A percentile compares a stretch with the other conserved stretches of the same genome.
Evolutionary conservation across 805 yeast genomes (phyloP).

Genomic region (Cyberlindnera euphorbiae): DNA sequence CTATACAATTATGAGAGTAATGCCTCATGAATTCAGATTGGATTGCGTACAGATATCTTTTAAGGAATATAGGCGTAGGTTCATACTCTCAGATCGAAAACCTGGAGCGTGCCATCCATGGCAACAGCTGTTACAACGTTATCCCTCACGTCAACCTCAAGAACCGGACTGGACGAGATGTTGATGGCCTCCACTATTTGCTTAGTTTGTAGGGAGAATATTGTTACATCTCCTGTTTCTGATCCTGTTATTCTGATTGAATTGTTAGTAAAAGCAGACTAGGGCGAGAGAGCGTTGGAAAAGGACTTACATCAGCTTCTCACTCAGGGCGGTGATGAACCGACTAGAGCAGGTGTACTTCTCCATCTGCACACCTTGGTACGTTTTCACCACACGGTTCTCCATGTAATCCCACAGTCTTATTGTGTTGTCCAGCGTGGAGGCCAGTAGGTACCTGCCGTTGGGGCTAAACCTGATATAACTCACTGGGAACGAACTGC

Average conservation of each 20-base stretch:
- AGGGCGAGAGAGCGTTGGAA: not conserved
- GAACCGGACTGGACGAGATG: slow-evolving; percentile 12
- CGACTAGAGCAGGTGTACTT: slow-evolving; percentile 49
- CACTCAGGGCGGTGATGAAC: slow-evolving; percentile 38
- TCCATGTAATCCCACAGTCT: slow-evolving; percentile 85
- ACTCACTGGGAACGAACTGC: slow-evolving; percentile 74
- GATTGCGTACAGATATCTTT: no score
- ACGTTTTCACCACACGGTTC: slow-evolving; percentile 76
- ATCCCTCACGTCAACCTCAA: slow-evolving; percentile 15
- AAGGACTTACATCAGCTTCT: slow-evolving; percentile 32
- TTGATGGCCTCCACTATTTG: slow-evolving; percentile 30
- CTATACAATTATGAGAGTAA: no score
- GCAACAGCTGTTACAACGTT: slow-evolving; percentile 8
- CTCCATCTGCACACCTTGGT: slow-evolving; percentile 33
- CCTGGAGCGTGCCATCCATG: slow-evolving; percentile 10
- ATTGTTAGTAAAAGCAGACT: slow-evolving; percentile 1
- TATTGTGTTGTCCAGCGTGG: slow-evolving; percentile 74
- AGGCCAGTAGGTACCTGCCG: slow-evolving; percentile 70
- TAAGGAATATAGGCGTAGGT: no score
- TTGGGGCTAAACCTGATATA: slow-evolving; percentile 73
- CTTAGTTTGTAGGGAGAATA: slow-evolving; percentile 69
- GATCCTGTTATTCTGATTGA: slow-evolving; percentile 48
- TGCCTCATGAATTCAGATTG: no score
- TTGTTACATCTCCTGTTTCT: slow-evolving; percentile 45
- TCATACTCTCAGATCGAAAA: slow-evolving; percentile 2